phyloP scores from a whole-genome alignment of 140 eudicot species.

The Oenanthe javanica region DNA sequence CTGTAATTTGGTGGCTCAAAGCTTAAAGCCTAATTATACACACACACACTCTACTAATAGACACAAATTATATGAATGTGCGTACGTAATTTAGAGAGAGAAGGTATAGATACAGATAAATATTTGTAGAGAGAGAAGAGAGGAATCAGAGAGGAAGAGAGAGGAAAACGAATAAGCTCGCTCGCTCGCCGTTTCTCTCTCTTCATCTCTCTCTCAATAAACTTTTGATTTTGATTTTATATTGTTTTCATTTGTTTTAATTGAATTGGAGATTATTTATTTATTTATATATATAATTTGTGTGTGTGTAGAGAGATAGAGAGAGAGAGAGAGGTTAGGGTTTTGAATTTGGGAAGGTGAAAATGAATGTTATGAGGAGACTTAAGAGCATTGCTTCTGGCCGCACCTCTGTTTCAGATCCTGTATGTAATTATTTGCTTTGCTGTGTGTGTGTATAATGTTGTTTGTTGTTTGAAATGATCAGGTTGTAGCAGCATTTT shows the following conservation, averaged over 20 bases:
- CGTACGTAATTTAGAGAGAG: slow-evolving; percentile 9
- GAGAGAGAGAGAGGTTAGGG: slow-evolving; percentile 26
- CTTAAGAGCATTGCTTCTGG: slow-evolving; percentile 94
- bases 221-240: not conserved
- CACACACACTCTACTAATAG: not conserved
- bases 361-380: slow-evolving; percentile 87
- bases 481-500: not conserved
- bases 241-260: not conserved
- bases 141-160: slow-evolving; percentile 2
- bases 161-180: not conserved
- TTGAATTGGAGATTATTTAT: not conserved
- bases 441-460: not conserved
- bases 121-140: not conserved
- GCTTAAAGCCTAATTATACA: not conserved
- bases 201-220: slow-evolving; percentile 6
- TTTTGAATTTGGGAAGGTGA: slow-evolving; percentile 15
- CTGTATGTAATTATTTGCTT: slow-evolving; percentile 23
- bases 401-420: slow-evolving; percentile 79
- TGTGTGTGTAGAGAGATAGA: not conserved
- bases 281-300: no score
- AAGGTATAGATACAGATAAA: not conserved
- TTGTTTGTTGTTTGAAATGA: not conserved
- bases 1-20: slow-evolving; percentile 5
- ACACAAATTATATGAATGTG: slow-evolving; percentile 7
- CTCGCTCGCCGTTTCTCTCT: slow-evolving; percentile 9